These are phyloP conservation scores for Fusarium verrucosum DNA, from an alignment of 2,329 filamentous ascomycete genomes.

Conservation along the genomic window DNA sequence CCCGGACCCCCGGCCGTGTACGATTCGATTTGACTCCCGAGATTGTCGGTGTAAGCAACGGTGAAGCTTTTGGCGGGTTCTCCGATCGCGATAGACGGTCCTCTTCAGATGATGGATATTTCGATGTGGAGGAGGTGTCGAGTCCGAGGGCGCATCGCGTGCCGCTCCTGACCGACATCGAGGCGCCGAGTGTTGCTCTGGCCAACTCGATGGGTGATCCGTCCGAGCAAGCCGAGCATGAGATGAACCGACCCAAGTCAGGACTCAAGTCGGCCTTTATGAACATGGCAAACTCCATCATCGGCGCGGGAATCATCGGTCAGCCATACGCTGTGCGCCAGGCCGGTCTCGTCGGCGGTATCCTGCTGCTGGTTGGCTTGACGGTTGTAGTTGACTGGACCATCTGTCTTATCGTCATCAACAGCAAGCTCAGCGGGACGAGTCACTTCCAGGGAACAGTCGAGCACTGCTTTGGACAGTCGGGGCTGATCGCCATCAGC, in stretches of 20 bases:
- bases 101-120: constrained; percentile 56
- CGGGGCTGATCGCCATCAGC: constrained; percentile 86
- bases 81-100: constrained; percentile 28
- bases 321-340: constrained; percentile 97
- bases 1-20: constrained; percentile 72
- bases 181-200: constrained; percentile 79
- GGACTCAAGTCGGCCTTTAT: constrained; percentile 90
- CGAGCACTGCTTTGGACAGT: constrained; percentile 90
- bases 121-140: constrained; percentile 56
- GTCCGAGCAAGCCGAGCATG: constrained; percentile 59
- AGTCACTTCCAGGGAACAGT: constrained; percentile 96
- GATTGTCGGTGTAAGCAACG: constrained; percentile 49
- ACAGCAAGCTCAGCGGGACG: constrained; percentile 94
- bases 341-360: constrained; percentile 84
- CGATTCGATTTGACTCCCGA: constrained; percentile 72
- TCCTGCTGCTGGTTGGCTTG: constrained; percentile 78
- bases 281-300: constrained; percentile 99
- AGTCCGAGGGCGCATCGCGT: constrained; percentile 61
- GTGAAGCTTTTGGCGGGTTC: constrained; percentile 21
- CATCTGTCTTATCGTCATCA: constrained; percentile 94
- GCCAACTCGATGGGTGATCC: constrained; percentile 61
- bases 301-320: constrained; percentile 78
- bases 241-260: constrained; percentile 78
- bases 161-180: constrained; percentile 82
- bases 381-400: constrained; percentile 96